Evolutionary conservation across 495 filamentous ascomycete genomes (phyloP).

Genomic region (Neurospora hispaniola): DNA sequence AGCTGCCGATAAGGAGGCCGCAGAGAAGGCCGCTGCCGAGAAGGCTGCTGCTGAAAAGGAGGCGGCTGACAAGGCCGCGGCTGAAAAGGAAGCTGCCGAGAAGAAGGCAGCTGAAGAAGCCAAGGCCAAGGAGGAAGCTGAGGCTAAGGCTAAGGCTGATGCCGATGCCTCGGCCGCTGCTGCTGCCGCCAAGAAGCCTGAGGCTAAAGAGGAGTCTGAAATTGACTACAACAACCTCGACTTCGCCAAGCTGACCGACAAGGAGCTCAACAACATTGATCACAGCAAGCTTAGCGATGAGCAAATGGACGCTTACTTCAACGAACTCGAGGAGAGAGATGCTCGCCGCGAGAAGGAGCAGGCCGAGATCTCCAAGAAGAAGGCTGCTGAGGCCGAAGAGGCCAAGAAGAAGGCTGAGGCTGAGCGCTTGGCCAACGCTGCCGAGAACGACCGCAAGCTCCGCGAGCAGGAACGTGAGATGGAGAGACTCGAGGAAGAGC

Average conservation of each 20-base stretch:
- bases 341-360: slow-evolving; percentile 42
- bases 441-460: slow-evolving; percentile 50
- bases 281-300: slow-evolving; percentile 9
- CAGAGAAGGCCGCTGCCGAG: slow-evolving; percentile 31
- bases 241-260: slow-evolving; percentile 25
- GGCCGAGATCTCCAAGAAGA: slow-evolving; percentile 51
- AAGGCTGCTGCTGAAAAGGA: slow-evolving; percentile 32
- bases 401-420: slow-evolving; percentile 49
- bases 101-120: slow-evolving; percentile 54
- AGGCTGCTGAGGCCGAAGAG: slow-evolving; percentile 40
- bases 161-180: slow-evolving; percentile 52
- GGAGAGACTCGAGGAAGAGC: slow-evolving; percentile 46
- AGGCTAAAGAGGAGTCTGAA: slow-evolving; percentile 30
- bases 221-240: slow-evolving; percentile 33
- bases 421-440: slow-evolving; percentile 21
- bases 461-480: slow-evolving; percentile 42
- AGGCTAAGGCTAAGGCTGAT: slow-evolving; percentile 55
- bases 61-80: slow-evolving; percentile 32
- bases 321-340: slow-evolving; percentile 44
- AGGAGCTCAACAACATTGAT: slow-evolving; percentile 2
- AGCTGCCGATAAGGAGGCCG: slow-evolving; percentile 36
- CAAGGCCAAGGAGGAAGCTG: slow-evolving; percentile 46
- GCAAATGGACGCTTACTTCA: slow-evolving; percentile 36
- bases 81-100: slow-evolving; percentile 23
- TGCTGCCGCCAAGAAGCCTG: slow-evolving; percentile 42